Evolutionary conservation across 495 filamentous ascomycete genomes (phyloP), one percentile per base, ranked within the genome.

Genomic region (Delitschia confertaspora): DNA sequence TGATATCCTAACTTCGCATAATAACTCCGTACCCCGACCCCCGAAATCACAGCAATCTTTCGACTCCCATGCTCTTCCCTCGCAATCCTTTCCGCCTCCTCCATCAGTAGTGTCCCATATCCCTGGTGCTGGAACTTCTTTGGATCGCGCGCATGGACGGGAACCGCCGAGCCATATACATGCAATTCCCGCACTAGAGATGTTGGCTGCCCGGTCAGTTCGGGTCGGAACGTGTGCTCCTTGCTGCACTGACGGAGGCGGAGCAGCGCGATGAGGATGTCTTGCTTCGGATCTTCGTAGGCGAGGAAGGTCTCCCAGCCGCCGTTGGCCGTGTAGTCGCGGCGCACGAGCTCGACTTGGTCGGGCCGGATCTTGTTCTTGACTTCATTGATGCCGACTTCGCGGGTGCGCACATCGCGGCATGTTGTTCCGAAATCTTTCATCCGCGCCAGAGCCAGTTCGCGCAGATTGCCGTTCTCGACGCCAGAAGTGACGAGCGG

Each of bases 251-350:
- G 93, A 37, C 91, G 75, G 45, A 98, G 64, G 10, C 91, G 80
- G 27, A 98, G 78, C 35, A 98, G 68, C 11, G 85, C 93, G 38
- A 98, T 94, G 13, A 98, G 67, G 48, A 98, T 96, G 62, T 98
- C 91, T 62, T 95, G 91, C 68, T 95, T 95, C 2, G 91, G 91
- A 58, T 98, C 91, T 58, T 98, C 91, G 57, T 96, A 98, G 14
- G 91, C 88, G 4, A 98, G 66, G 65, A 98, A 98, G 0, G 93
- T 96, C 65, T 98, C 91, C 91, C 91, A 98, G 10, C 91, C 93
- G 16, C 81, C 85, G 59, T 96, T 98, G 41, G 91, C 91, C 0
- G 78, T 71, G 60, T 98, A 98, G 68, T 98, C 91, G 32, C 91
- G 76, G 20, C 91, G 83, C n/a, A 96, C 79, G 25, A 96, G 79